A percentile compares a stretch with the other conserved stretches of the same genome.
These are phyloP conservation scores for Boletales sp. DNA, from an alignment of 768 basidiomycete genomes.

Conservation along the genomic window DNA sequence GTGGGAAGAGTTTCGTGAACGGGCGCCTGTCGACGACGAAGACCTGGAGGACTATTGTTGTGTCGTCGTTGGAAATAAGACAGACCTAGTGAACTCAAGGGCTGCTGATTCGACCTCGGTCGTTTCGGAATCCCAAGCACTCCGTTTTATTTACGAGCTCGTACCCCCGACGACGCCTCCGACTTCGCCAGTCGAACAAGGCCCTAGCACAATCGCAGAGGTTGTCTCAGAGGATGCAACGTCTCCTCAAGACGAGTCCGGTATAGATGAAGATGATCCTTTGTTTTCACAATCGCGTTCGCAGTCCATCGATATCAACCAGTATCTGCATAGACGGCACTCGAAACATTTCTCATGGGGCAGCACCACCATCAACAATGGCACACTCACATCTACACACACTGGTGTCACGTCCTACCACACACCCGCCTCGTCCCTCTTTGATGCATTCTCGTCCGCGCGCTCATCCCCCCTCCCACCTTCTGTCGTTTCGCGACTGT, in stretches of 20 bases:
- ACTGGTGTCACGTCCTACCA: slow-evolving; percentile 65
- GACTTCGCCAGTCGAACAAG: slow-evolving; percentile 9
- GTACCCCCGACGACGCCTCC: slow-evolving; percentile 36
- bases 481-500: slow-evolving; percentile 26
- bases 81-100: slow-evolving; percentile 43
- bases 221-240: slow-evolving; percentile 12
- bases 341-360: slow-evolving; percentile 46
- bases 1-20: slow-evolving; percentile 74
- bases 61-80: slow-evolving; percentile 76
- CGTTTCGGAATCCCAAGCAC: slow-evolving; percentile 43
- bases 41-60: slow-evolving; percentile 64
- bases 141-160: slow-evolving; percentile 53
- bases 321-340: slow-evolving; percentile 24
- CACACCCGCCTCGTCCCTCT: slow-evolving; percentile 77
- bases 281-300: slow-evolving; percentile 20
- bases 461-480: slow-evolving; percentile 53
- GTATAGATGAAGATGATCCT: slow-evolving; percentile 21
- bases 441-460: slow-evolving; percentile 59
- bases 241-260: neutral
- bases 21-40: slow-evolving; percentile 64
- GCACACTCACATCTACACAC: slow-evolving; percentile 55
- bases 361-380: slow-evolving; percentile 38
- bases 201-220: slow-evolving; percentile 12
- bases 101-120: slow-evolving; percentile 14
- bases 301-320: slow-evolving; percentile 24